Conservation (phyloP, 2,329 filamentous ascomycete genomes). For the Epichloe typhina region DNA sequence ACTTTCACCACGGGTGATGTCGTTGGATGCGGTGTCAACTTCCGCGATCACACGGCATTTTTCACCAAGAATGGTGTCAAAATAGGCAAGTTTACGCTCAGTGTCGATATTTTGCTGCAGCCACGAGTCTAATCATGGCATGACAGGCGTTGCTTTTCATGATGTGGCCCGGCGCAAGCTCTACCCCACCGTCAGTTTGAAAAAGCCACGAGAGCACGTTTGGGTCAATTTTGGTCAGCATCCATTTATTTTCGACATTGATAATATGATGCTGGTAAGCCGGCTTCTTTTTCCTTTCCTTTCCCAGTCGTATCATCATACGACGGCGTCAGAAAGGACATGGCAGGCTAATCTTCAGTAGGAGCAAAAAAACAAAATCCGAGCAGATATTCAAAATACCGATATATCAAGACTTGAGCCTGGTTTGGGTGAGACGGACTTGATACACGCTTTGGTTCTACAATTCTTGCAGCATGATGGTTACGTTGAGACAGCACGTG, state of each 20-base stretch:
- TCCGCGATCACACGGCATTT: constrained; percentile 49
- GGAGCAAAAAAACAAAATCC: constrained; percentile 47
- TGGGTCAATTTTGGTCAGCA: constrained; percentile 55
- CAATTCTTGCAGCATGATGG: constrained; percentile 93
- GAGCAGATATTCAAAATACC: constrained; percentile 43
- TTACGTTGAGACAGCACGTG: constrained; percentile 82
- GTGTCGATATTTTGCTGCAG: neutral
- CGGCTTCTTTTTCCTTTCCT: neutral
- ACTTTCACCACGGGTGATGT: constrained; percentile 42
- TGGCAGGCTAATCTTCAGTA: constrained; percentile 16
- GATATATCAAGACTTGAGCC: constrained; percentile 49
- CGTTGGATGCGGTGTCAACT: constrained; percentile 55
- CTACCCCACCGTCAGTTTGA: constrained; percentile 55
- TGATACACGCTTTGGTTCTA: constrained; percentile 68
- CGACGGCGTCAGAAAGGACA: no score
- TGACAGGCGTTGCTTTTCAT: constrained; percentile 53
- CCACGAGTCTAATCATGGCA: constrained; percentile 1
- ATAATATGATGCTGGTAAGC: constrained; percentile 65
- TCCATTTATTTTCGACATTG: constrained; percentile 84
- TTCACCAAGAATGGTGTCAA: constrained; percentile 53
- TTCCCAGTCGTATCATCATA: neutral
- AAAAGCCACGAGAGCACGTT: constrained; percentile 48
- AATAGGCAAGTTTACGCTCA: constrained; percentile 29
- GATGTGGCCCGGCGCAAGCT: constrained; percentile 49
- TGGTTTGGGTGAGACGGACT: constrained; percentile 55